Conservation (phyloP, 805 yeast genomes). For the Kluyveromyces siamensis region DNA sequence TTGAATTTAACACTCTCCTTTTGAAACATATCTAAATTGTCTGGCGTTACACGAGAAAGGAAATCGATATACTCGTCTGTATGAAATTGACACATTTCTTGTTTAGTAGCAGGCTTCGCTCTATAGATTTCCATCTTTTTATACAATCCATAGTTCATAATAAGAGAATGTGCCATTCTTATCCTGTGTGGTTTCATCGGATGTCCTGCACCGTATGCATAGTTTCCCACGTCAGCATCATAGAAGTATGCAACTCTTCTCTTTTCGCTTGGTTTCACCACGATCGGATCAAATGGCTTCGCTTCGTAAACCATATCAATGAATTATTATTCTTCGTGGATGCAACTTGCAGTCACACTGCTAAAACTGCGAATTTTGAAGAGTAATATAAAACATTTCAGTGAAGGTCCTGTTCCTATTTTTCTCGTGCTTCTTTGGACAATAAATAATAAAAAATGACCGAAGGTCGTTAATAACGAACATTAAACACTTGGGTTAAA, state of each 20-base stretch:
- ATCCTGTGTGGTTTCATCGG: conserved; percentile 97
- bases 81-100: conserved; percentile 76
- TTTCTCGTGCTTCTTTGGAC: neutral
- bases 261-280: conserved; percentile 43
- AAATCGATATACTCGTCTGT: conserved; percentile 80
- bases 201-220: conserved; percentile 97
- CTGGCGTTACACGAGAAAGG: conserved; percentile 68
- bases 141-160: conserved; percentile 74
- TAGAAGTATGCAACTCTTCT: conserved; percentile 67
- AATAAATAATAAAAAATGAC: neutral
- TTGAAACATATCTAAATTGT: conserved; percentile 47
- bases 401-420: too few species aligned
- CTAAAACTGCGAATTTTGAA: neutral
- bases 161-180: conserved; percentile 88
- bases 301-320: conserved; percentile 36
- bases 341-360: neutral
- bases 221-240: conserved; percentile 92
- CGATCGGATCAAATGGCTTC: conserved; percentile 56
- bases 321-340: neutral
- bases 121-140: conserved; percentile 84
- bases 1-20: conserved; percentile 58
- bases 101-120: conserved; percentile 73
- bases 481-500: neutral
- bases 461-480: neutral
- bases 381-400: neutral